phyloP scores from a whole-genome alignment of 2,329 filamentous ascomycete genomes.

The Monosporascus sp. region DNA sequence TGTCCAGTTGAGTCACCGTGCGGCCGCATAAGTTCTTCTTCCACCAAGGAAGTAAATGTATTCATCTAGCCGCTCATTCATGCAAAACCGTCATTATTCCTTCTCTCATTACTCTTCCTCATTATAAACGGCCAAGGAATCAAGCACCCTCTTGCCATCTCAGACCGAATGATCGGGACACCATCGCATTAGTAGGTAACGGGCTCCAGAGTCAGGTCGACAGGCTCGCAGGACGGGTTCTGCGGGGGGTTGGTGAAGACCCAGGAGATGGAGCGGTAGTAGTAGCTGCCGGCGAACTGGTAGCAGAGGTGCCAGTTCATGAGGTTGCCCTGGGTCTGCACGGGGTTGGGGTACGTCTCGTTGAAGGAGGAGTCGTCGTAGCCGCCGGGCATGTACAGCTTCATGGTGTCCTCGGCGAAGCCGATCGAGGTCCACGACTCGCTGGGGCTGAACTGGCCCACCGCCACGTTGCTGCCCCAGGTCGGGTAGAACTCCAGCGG shows the following conservation, averaged over 20 bases:
- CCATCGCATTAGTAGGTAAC: not conserved
- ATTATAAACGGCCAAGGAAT: too few relatives aligned
- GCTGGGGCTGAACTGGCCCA: conserved; percentile 12
- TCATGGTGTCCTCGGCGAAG: conserved; percentile 12
- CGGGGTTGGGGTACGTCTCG: conserved; percentile 5
- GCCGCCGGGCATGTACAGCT: conserved; percentile 13
- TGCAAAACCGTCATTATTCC: too few relatives aligned
- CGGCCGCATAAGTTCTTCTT: too few relatives aligned
- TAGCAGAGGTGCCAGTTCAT: conserved; percentile 20
- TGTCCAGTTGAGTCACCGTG: too few relatives aligned
- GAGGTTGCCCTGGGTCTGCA: conserved; percentile 7
- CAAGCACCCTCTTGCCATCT: too few relatives aligned
- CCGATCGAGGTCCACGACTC: conserved; percentile 6
- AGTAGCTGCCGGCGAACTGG: conserved; percentile 18
- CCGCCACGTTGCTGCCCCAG: conserved; percentile 17
- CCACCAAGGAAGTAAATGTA: too few relatives aligned
- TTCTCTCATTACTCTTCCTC: too few relatives aligned
- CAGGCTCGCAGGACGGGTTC: conserved; percentile 20
- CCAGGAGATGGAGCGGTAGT: conserved; percentile 20
- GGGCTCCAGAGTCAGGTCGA: conserved; percentile 12
- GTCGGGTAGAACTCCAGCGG: conserved; percentile 8
- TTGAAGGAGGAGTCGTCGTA: conserved; percentile 17
- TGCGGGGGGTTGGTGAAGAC: conserved; percentile 13
- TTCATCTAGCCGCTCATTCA: too few relatives aligned
- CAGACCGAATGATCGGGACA: too few relatives aligned